Conservation (phyloP, 805 yeast genomes). For the Yarrowia keelungensis region DNA sequence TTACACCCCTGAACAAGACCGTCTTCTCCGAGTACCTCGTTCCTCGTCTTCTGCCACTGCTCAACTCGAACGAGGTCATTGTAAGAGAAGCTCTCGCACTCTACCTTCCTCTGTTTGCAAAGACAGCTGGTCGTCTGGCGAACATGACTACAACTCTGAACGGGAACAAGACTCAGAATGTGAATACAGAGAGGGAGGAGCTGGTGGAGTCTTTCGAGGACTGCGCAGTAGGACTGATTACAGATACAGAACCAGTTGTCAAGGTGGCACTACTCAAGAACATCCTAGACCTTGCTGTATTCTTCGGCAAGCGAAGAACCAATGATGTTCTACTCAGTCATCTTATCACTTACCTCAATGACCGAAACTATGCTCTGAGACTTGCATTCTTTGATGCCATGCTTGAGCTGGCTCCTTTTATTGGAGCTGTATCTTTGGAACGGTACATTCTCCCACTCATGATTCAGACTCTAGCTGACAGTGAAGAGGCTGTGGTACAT, state of each 20-base stretch:
- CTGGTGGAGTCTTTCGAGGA: constrained; percentile 61
- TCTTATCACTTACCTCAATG: constrained; percentile 88
- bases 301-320: constrained; percentile 85
- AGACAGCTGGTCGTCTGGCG: constrained; percentile 66
- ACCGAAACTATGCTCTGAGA: constrained; percentile 69
- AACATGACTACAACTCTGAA: constrained; percentile 53
- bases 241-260: constrained; percentile 71
- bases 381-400: constrained; percentile 74
- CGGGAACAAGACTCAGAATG: constrained; percentile 36
- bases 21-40: constrained; percentile 82
- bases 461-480: constrained; percentile 81
- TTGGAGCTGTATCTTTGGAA: constrained; percentile 83
- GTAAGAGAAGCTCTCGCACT: constrained; percentile 74
- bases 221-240: constrained; percentile 67
- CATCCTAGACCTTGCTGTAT: constrained; percentile 77
- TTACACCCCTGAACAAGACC: constrained; percentile 76
- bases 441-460: constrained; percentile 87
- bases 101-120: constrained; percentile 75
- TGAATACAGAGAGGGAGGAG: constrained; percentile 53
- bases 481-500: constrained; percentile 80
- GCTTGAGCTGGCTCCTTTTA: constrained; percentile 74
- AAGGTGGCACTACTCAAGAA: constrained; percentile 71
- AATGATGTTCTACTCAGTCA: constrained; percentile 90
- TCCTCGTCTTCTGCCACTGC: constrained; percentile 65
- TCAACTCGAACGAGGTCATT: constrained; percentile 53